These are phyloP conservation scores for Lepidium didymum DNA, from an alignment of 345 rosid genomes.

Conservation along the genomic window DNA sequence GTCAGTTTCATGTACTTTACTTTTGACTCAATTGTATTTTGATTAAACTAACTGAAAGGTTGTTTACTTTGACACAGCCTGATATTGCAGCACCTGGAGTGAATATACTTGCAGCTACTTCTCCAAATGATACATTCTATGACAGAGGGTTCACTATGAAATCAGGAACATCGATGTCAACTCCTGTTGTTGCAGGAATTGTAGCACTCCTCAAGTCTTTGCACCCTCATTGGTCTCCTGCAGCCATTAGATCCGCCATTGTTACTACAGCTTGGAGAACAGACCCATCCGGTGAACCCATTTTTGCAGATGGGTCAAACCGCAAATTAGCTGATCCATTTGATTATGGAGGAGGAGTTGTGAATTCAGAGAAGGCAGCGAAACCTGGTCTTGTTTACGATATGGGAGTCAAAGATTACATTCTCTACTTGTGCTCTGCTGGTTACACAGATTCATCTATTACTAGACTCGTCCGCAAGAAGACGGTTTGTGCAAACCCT, in stretches of 20 bases:
- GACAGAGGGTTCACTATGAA: constrained; percentile 11
- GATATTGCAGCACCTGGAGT: constrained; percentile 43
- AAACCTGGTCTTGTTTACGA: constrained; percentile 61
- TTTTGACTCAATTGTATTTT: too few species aligned
- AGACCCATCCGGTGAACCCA: constrained; percentile 29
- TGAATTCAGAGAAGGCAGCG: constrained; percentile 48
- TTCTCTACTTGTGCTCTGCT: constrained; percentile 41
- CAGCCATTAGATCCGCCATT: constrained; percentile 39
- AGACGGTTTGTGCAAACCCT: constrained; percentile 16
- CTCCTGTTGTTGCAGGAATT: constrained; percentile 36
- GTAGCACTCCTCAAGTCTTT: constrained; percentile 29
- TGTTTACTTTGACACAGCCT: constrained; percentile 21
- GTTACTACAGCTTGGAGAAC: constrained; percentile 38
- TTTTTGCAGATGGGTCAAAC: constrained; percentile 35
- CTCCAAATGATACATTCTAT: not conserved
- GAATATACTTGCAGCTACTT: constrained; percentile 28
- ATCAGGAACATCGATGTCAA: constrained; percentile 39
- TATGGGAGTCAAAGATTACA: constrained; percentile 36
- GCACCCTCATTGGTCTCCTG: constrained; percentile 38
- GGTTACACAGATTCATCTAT: constrained; percentile 45
- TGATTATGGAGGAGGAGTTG: constrained; percentile 56
- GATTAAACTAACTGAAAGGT: too few species aligned
- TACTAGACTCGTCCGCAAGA: constrained; percentile 33
- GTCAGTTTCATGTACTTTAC: too few species aligned
- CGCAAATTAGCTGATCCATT: constrained; percentile 43